These are phyloP conservation scores for Rubia peregrina DNA, from an alignment of 305 asterid genomes.

Conservation along the genomic window DNA sequence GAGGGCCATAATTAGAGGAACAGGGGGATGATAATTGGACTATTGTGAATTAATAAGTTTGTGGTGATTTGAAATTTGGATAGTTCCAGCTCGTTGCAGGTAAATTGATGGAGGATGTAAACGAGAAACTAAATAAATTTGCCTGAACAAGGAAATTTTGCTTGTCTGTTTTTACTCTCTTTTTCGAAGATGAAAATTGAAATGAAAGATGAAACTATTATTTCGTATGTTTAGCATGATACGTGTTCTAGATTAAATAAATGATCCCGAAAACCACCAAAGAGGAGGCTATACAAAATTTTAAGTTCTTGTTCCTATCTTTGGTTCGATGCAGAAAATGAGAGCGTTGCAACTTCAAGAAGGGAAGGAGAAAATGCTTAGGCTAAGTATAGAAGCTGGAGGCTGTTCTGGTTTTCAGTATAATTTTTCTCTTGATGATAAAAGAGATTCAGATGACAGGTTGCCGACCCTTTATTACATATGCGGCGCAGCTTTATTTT, in stretches of 20 bases:
- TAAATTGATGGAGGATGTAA: neutral
- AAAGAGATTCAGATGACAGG: slow-evolving; percentile 78
- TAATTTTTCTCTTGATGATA: slow-evolving; percentile 76
- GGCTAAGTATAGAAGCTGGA: slow-evolving; percentile 92
- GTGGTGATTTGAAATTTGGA: neutral
- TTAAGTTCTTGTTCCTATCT: neutral
- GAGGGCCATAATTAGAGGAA: no score
- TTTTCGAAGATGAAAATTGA: neutral
- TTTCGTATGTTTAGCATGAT: no score
- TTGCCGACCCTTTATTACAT: slow-evolving; percentile 18
- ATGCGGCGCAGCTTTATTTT: neutral
- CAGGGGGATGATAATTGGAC: neutral
- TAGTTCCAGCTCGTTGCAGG: neutral
- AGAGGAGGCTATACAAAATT: neutral
- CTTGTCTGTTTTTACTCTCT: neutral
- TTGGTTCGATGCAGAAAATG: slow-evolving; percentile 43
- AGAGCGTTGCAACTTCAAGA: slow-evolving; percentile 80
- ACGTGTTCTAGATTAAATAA: neutral
- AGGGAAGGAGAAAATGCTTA: slow-evolving; percentile 55
- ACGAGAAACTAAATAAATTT: neutral
- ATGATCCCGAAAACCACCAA: neutral
- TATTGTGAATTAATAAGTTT: neutral
- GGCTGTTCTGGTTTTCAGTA: slow-evolving; percentile 99
- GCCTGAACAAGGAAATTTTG: neutral
- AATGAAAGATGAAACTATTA: neutral